phyloP scores from a whole-genome alignment of 768 basidiomycete genomes.

The Chalciporus sphaerocephalus region DNA sequence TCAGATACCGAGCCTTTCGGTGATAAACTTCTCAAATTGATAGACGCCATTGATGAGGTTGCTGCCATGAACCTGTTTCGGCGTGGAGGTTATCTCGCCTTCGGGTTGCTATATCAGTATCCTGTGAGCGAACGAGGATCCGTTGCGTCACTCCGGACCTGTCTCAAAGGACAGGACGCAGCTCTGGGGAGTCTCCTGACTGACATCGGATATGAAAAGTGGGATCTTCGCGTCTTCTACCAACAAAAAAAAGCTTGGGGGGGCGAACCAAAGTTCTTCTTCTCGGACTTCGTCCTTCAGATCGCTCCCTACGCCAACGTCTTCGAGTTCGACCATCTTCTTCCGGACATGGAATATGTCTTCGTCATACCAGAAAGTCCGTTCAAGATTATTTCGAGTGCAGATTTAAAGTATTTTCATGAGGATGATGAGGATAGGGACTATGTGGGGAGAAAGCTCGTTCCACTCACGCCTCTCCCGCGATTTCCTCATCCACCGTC shows the following conservation, averaged over 20 bases:
- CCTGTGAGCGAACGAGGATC: constrained; percentile 19
- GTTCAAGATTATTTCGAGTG: background rate
- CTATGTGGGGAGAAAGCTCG: background rate
- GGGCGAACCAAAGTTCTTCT: background rate
- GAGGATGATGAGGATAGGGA: no score
- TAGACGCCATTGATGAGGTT: constrained; percentile 2
- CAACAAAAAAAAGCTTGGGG: background rate
- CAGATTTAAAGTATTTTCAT: no score
- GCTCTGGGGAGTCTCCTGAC: constrained; percentile 17
- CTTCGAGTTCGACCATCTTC: background rate
- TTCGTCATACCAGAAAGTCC: background rate
- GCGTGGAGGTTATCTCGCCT: constrained; percentile 33
- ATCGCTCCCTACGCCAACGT: background rate
- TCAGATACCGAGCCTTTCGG: background rate
- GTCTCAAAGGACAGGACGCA: constrained; percentile 33
- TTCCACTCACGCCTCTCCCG: background rate
- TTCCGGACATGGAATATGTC: background rate
- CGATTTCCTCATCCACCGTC: background rate
- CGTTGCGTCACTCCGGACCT: constrained; percentile 12
- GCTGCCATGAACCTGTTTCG: constrained; percentile 26
- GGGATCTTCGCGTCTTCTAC: background rate
- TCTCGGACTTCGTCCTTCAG: background rate
- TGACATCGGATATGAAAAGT: background rate
- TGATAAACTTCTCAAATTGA: background rate
- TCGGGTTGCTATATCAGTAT: constrained; percentile 34